These are phyloP conservation scores for Botryotinia convoluta DNA, from an alignment of 2,329 filamentous ascomycete species.

Conservation along the genomic window DNA sequence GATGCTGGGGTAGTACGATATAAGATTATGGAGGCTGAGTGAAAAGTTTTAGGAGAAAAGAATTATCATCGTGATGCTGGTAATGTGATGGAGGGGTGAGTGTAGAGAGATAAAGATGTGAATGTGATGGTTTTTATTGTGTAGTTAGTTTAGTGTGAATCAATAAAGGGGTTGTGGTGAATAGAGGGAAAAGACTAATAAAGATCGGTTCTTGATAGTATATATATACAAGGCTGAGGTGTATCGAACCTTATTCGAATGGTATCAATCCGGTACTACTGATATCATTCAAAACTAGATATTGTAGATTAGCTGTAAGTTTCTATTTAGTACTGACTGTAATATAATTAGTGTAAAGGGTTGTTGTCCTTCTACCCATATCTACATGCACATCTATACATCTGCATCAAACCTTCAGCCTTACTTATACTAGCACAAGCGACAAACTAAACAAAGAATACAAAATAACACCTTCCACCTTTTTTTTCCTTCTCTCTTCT, in stretches of 20 bases:
- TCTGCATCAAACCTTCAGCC: not conserved
- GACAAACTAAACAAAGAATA: not conserved
- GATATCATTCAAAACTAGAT: not conserved
- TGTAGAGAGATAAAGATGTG: not conserved
- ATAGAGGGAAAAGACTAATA: not conserved
- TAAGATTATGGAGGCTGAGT: not conserved
- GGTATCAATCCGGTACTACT: not conserved
- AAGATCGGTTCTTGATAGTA: not conserved
- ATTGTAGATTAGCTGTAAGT: not conserved
- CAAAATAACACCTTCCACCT: conserved; percentile 8
- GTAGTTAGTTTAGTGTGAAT: not conserved
- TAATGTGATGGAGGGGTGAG: not conserved
- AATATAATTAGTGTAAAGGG: not conserved
- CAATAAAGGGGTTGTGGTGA: not conserved
- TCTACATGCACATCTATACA: not conserved
- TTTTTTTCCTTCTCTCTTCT: not conserved
- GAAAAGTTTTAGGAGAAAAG: too few species aligned
- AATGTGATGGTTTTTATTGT: not conserved
- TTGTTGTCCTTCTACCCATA: not conserved
- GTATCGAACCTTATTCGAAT: not conserved
- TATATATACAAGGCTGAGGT: not conserved
- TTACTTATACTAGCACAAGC: not conserved
- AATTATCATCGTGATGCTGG: too few species aligned
- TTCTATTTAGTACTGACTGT: not conserved
- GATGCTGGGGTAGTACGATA: not conserved